Evolutionary conservation across 306 rosid species (phyloP).

Genomic region (Ceratonia siliqua): DNA sequence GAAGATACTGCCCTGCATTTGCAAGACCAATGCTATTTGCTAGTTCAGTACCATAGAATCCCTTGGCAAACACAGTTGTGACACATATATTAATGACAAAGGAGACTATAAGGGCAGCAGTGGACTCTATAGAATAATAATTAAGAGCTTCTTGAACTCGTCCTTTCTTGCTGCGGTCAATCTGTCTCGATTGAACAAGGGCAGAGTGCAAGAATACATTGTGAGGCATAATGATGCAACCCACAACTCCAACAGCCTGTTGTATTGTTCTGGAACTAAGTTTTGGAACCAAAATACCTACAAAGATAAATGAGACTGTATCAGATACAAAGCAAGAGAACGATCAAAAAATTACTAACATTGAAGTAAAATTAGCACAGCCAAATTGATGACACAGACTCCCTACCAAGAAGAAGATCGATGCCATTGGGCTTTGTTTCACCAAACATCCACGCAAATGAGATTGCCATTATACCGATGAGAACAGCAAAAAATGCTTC

Average conservation of each 20-base stretch:
- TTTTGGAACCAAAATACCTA: conserved; percentile 88
- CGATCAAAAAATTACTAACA: neutral
- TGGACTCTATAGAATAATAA: conserved; percentile 82
- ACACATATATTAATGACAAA: conserved; percentile 81
- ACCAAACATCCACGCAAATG: conserved; percentile 98
- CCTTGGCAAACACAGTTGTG: conserved; percentile 90
- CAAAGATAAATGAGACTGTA: conserved; percentile 19
- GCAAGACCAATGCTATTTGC: conserved; percentile 77
- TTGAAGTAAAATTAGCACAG: neutral
- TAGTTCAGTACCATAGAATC: conserved; percentile 70
- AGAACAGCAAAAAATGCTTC: conserved; percentile 88
- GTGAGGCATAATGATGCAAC: conserved; percentile 97
- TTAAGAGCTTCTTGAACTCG: conserved; percentile 90
- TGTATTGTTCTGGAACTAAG: conserved; percentile 79
- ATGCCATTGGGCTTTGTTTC: conserved; percentile 79
- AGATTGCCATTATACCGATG: conserved; percentile 77
- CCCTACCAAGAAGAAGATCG: conserved; percentile 77
- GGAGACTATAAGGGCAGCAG: conserved; percentile 73
- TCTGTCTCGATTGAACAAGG: conserved; percentile 83
- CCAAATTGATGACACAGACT: conserved; percentile 8
- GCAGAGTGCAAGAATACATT: conserved; percentile 97
- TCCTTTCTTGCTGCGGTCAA: conserved; percentile 66
- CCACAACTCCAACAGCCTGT: conserved; percentile 96
- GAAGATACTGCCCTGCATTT: conserved; percentile 91
- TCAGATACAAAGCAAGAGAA: conserved; percentile 32